Percentiles rank a stretch among this genome's conserved stretches.
Conservation (phyloP, 164 flowering plant species). For the Annona cherimola region DNA sequence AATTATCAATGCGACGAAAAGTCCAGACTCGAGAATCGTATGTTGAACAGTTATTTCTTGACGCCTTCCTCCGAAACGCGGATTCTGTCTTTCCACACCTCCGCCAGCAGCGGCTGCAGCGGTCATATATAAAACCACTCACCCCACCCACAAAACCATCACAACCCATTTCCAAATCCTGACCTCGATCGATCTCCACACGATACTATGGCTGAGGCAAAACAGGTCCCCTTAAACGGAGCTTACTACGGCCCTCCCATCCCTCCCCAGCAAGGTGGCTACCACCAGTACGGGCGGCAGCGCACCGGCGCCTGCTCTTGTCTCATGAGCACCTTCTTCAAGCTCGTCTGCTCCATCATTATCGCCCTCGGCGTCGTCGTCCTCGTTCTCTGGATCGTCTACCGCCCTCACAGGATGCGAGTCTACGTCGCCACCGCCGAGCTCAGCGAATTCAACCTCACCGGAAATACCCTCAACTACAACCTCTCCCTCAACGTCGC, state of each 20-base stretch:
- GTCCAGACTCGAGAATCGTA: too few species aligned
- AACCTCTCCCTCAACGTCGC: slow-evolving; percentile 25
- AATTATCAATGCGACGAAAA: too few species aligned
- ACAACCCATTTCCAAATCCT: too few species aligned
- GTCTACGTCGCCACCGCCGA: slow-evolving; percentile 32
- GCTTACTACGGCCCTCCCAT: slow-evolving; percentile 40
- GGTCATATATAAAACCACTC: too few species aligned
- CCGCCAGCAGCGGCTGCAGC: too few species aligned
- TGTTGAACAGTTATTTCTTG: too few species aligned
- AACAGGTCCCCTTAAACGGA: slow-evolving; percentile 27
- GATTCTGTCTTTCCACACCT: too few species aligned
- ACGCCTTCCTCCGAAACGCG: too few species aligned
- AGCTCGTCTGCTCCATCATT: slow-evolving; percentile 11
- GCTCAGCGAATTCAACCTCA: slow-evolving; percentile 23
- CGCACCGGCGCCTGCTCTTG: slow-evolving; percentile 18
- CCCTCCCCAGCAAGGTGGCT: slow-evolving; percentile 31
- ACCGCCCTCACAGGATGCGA: slow-evolving; percentile 24
- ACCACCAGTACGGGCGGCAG: slow-evolving; percentile 27
- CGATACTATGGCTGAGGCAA: slow-evolving; percentile 14
- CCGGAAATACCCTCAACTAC: slow-evolving; percentile 21
- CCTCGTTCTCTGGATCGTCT: slow-evolving; percentile 34
- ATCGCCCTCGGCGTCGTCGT: slow-evolving; percentile 23
- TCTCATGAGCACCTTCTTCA: slow-evolving; percentile 26
- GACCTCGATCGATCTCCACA: background rate
- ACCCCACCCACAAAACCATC: too few species aligned